These are phyloP conservation scores for Rhizodiscina lignyota DNA, from an alignment of 495 filamentous ascomycete species.

Conservation along the genomic window DNA sequence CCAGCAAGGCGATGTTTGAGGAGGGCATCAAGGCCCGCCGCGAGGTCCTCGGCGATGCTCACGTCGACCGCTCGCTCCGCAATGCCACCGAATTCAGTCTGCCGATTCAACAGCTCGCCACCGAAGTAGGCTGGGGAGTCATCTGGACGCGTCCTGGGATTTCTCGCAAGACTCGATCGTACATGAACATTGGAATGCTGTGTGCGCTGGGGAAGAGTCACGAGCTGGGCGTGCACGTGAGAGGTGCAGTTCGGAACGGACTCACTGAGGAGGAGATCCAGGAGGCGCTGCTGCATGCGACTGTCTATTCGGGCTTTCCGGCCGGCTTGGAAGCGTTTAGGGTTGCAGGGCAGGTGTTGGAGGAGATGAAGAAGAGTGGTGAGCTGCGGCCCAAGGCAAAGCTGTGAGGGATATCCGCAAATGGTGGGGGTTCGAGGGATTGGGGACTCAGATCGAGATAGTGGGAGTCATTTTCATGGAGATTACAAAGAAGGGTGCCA, in stretches of 20 bases:
- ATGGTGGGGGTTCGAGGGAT: too few relatives aligned
- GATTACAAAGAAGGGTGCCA: too few relatives aligned
- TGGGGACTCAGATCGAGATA: too few relatives aligned
- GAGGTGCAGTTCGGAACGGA: conserved; percentile 39
- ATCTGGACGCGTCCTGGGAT: conserved; percentile 38
- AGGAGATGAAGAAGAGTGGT: conserved; percentile 10
- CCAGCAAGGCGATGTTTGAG: conserved; percentile 34
- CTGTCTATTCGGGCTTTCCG: conserved; percentile 38
- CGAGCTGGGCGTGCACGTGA: conserved; percentile 34
- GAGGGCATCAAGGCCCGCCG: conserved; percentile 35
- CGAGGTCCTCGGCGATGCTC: conserved; percentile 30
- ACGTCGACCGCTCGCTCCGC: conserved; percentile 30
- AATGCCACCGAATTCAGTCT: conserved; percentile 30
- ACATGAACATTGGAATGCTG: conserved; percentile 39
- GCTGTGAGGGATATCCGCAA: too few relatives aligned
- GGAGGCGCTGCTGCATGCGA: conserved; percentile 34
- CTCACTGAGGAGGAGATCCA: conserved; percentile 35
- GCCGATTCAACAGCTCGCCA: conserved; percentile 35
- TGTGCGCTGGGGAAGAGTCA: conserved; percentile 34
- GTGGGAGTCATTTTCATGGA: too few relatives aligned
- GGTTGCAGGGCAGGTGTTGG: conserved; percentile 15
- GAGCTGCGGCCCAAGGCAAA: too few relatives aligned
- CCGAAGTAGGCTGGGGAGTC: conserved; percentile 36
- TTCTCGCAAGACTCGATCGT: conserved; percentile 32
- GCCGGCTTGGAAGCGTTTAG: conserved; percentile 34